Conservation (phyloP, 2,329 filamentous ascomycete genomes). For the Zasmidium angulare region DNA sequence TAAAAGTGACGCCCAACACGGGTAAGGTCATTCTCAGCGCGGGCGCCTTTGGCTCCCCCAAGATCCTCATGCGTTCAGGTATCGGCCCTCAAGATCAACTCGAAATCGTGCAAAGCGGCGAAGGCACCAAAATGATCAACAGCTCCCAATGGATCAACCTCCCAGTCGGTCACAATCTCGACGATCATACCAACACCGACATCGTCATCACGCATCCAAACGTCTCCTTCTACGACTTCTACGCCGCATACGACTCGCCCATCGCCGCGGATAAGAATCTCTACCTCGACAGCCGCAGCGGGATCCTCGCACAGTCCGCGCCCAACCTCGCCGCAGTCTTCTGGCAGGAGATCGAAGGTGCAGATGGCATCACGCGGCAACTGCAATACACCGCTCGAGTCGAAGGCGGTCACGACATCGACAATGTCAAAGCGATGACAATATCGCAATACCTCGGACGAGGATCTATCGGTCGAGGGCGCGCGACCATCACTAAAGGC, state of each 20-base stretch:
- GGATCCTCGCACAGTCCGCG: conserved; percentile 63
- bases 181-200: conserved; percentile 59
- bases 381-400: conserved; percentile 67
- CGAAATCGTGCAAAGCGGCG: conserved; percentile 47
- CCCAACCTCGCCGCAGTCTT: conserved; percentile 65
- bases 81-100: conserved; percentile 59
- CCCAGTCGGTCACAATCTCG: conserved; percentile 52
- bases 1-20: conserved; percentile 59
- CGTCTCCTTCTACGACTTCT: conserved; percentile 64
- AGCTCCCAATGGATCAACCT: conserved; percentile 51
- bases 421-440: conserved; percentile 40
- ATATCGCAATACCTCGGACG: conserved; percentile 62
- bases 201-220: conserved; percentile 53
- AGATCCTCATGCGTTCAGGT: conserved; percentile 66
- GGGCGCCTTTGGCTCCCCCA: conserved; percentile 63
- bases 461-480: conserved; percentile 61
- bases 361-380: conserved; percentile 62
- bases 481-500: conserved; percentile 59
- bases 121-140: conserved; percentile 45
- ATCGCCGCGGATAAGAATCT: conserved; percentile 40
- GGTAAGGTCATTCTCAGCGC: conserved; percentile 58
- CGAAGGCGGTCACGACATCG: conserved; percentile 53
- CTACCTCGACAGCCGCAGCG: conserved; percentile 51
- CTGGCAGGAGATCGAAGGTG: conserved; percentile 58
- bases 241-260: conserved; percentile 55